A percentile compares a stretch with the other conserved stretches of the same genome.
These are phyloP conservation scores for Pisolithus orientalis DNA, from an alignment of 768 basidiomycete genomes.

Conservation along the genomic window DNA sequence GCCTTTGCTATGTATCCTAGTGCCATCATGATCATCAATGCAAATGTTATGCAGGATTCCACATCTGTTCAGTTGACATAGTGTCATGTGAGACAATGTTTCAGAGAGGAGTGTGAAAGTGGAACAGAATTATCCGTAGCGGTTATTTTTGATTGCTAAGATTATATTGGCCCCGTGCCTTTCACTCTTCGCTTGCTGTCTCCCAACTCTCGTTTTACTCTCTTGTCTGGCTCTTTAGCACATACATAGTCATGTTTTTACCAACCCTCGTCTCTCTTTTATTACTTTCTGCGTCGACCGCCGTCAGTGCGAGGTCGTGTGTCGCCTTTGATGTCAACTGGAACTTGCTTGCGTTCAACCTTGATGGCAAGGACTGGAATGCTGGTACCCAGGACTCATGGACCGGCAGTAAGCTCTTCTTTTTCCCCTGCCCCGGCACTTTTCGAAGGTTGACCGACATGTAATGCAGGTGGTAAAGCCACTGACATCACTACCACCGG, in stretches of 20 bases:
- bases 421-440: not conserved
- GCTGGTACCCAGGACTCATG: constrained; percentile 69
- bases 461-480: constrained; percentile 29
- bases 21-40: not conserved
- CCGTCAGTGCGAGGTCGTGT: constrained; percentile 47
- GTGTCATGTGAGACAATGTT: not conserved
- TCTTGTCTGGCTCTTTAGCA: not conserved
- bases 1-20: constrained; percentile 1
- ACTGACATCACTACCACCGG: constrained; percentile 68
- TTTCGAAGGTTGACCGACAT: not conserved
- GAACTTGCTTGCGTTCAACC: constrained; percentile 84
- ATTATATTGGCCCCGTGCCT: too few relatives aligned
- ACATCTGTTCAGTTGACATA: not conserved
- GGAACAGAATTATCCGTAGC: too few relatives aligned
- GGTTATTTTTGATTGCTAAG: too few relatives aligned
- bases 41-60: not conserved
- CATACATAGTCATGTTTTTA: constrained; percentile 26
- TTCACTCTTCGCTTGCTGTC: not conserved
- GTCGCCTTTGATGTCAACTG: constrained; percentile 73
- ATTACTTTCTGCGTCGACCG: constrained; percentile 28
- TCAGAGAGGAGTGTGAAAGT: too few relatives aligned
- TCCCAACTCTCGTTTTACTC: not conserved
- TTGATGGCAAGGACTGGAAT: constrained; percentile 79
- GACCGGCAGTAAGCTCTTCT: constrained; percentile 42
- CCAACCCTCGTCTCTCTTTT: constrained; percentile 53